Evolutionary conservation across 257 asterid species (phyloP).

Genomic region (Solanum virginianum): DNA sequence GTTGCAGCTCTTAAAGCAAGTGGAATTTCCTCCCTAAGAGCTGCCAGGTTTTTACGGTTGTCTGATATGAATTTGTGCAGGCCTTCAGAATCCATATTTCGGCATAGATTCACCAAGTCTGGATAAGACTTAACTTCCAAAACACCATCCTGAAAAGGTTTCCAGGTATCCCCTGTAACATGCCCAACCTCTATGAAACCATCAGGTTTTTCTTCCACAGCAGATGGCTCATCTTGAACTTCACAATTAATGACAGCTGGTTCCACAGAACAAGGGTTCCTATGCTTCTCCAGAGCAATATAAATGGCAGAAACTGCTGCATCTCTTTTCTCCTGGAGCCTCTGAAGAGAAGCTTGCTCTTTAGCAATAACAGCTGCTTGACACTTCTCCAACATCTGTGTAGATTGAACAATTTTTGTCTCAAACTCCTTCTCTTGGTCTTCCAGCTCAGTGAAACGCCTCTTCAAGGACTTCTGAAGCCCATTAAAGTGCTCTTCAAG

Average conservation of each 20-base stretch:
- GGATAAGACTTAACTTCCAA: slow-evolving; percentile 64
- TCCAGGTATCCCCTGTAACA: slow-evolving; percentile 12
- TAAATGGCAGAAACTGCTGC: slow-evolving; percentile 81
- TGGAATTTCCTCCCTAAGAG: slow-evolving; percentile 81
- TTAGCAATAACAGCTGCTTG: slow-evolving; percentile 62
- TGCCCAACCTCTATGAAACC: slow-evolving; percentile 19
- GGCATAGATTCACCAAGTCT: slow-evolving; percentile 68
- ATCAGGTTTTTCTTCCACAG: slow-evolving; percentile 25
- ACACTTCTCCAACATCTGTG: slow-evolving; percentile 59
- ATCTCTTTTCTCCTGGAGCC: slow-evolving; percentile 94
- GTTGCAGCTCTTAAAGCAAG: slow-evolving; percentile 64
- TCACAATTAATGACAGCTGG: slow-evolving; percentile 13
- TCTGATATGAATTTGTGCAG: slow-evolving; percentile 92
- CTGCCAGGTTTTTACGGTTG: slow-evolving; percentile 81
- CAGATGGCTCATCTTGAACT: slow-evolving; percentile 26
- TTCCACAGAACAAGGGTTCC: slow-evolving; percentile 26
- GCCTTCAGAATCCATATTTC: slow-evolving; percentile 75
- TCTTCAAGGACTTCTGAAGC: slow-evolving; percentile 86
- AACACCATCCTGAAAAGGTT: slow-evolving; percentile 20
- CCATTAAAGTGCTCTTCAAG: slow-evolving; percentile 93
- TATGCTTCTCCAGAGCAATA: slow-evolving; percentile 41
- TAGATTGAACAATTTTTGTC: slow-evolving; percentile 55
- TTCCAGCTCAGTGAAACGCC: slow-evolving; percentile 90
- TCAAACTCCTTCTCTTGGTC: slow-evolving; percentile 86
- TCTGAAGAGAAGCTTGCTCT: slow-evolving; percentile 77